These are phyloP conservation scores for Tricholoma flavovirens DNA, from an alignment of 768 basidiomycete species.

Conservation along the genomic window DNA sequence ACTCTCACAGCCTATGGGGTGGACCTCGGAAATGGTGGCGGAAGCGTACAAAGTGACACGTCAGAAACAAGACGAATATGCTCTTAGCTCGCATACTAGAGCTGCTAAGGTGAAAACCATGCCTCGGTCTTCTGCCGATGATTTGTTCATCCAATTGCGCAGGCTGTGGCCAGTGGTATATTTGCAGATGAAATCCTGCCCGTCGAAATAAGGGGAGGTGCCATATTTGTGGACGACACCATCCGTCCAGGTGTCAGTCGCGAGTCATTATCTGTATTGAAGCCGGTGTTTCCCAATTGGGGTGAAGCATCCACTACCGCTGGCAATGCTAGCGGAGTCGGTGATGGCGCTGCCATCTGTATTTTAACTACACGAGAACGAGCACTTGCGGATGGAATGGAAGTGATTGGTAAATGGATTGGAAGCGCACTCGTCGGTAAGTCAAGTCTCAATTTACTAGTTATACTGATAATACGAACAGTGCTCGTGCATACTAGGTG, in stretches of 20 bases:
- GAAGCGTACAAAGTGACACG: slow-evolving; percentile 71
- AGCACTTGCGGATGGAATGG: slow-evolving; percentile 72
- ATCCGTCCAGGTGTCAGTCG: slow-evolving; percentile 76
- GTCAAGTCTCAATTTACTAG: slow-evolving; percentile 14
- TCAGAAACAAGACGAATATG: slow-evolving; percentile 83
- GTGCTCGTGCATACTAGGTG: slow-evolving; percentile 36
- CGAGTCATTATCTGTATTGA: slow-evolving; percentile 72
- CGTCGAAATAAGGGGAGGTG: slow-evolving; percentile 61
- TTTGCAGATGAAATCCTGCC: slow-evolving; percentile 91
- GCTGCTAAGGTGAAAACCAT: slow-evolving; percentile 48
- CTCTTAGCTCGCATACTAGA: slow-evolving; percentile 80
- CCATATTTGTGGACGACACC: slow-evolving; percentile 79
- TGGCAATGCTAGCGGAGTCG: slow-evolving; percentile 83
- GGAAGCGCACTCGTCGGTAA: slow-evolving; percentile 70
- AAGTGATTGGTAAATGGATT: slow-evolving; percentile 81
- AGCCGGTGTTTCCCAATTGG: slow-evolving; percentile 85
- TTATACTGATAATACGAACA: not conserved
- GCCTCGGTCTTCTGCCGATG: not conserved
- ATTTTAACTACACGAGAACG: slow-evolving; percentile 75
- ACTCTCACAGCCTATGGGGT: slow-evolving; percentile 75
- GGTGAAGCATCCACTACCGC: slow-evolving; percentile 67
- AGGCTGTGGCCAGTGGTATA: slow-evolving; percentile 64
- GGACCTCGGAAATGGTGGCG: slow-evolving; percentile 93
- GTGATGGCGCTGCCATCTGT: slow-evolving; percentile 87
- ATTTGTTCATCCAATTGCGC: not conserved